Conservation (phyloP, 2,329 filamentous ascomycete genomes). For the Botryotinia calthae region DNA sequence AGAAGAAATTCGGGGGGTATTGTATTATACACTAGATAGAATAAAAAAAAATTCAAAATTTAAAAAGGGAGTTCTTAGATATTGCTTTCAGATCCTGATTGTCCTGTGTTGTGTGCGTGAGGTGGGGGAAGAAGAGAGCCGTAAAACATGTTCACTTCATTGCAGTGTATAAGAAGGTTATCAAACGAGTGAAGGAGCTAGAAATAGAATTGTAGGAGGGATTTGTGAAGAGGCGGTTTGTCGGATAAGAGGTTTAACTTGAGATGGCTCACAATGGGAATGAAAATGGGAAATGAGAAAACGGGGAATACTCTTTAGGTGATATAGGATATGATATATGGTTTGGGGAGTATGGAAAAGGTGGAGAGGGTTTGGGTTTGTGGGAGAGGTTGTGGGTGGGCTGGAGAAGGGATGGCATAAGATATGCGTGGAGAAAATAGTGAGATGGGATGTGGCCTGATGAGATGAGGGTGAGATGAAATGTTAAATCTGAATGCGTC, state of each 20-base stretch:
- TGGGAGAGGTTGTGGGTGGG: no score
- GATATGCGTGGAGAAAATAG: neutral
- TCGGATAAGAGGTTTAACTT: neutral
- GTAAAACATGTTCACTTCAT: neutral
- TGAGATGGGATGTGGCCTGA: neutral
- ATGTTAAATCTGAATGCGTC: neutral
- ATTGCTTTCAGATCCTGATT: neutral
- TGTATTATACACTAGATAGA: slow-evolving; percentile 7
- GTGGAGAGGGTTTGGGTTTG: neutral
- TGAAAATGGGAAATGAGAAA: neutral
- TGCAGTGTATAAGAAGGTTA: neutral
- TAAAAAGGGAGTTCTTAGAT: neutral
- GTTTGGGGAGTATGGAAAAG: neutral
- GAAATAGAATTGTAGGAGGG: neutral
- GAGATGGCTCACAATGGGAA: neutral
- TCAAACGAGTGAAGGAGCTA: neutral
- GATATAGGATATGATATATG: neutral
- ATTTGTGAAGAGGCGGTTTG: neutral
- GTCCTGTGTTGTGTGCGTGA: neutral
- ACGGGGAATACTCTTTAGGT: neutral
- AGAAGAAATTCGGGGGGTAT: neutral
- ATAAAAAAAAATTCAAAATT: slow-evolving; percentile 15
- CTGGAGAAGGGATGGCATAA: neutral
- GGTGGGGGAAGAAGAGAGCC: neutral
- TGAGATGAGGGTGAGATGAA: neutral